Base-by-base conservation (phyloP, 192 early-diverging fungal species). In the Jimgerdemannia flammicorona region DNA sequence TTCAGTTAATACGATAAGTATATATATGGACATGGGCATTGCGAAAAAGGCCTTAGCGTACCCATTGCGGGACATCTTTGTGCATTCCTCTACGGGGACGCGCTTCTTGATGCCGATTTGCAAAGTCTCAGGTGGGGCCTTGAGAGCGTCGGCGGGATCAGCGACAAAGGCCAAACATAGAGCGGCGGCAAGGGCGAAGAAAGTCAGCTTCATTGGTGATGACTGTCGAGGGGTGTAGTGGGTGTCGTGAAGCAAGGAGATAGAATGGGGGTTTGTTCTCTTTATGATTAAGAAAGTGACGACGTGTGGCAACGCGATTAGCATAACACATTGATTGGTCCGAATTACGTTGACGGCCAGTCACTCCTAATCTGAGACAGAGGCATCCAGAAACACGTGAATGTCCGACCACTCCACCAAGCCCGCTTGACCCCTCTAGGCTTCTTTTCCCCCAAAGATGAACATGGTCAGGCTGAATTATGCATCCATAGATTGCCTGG, bases 91-190 rank as follows among this genome's bases (percentile, higher is more conserved):
- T 2, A 72, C 85, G 43, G 90, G 83, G 66, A 91, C 75, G 3
- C 74, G 54, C 17, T 87, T 72, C 80, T 90, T 90, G 43, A 90
- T 74, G 49, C 81, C 89, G 75, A 90, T 87, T 69, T 86, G 89
- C 17, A 90, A 75, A 29, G 18, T 41, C 3, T 49, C 85, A 42
- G 86, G 84, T 3, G 86, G 78, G 40, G 69, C 73, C 19, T 83
- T 83, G 1, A 79, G 49, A n/a, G 81, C 81, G 3, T 77, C 39
- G 7, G 73, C 77, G 66, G 74, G 59, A 75, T 43, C n/a, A 44
- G 64, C 54, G 0, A 79, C 14, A 14, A 59, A 14, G 14, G 49
- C 14, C 49, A 59, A 2, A 14, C 49, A 59, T 59, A 14, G 8
- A 14, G 14, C 49, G 14, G 49, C 49, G 49, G 49, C 49, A 29